phyloP scores from a whole-genome alignment of 192 early-diverging fungal genomes.

The Coemansia sp. region DNA sequence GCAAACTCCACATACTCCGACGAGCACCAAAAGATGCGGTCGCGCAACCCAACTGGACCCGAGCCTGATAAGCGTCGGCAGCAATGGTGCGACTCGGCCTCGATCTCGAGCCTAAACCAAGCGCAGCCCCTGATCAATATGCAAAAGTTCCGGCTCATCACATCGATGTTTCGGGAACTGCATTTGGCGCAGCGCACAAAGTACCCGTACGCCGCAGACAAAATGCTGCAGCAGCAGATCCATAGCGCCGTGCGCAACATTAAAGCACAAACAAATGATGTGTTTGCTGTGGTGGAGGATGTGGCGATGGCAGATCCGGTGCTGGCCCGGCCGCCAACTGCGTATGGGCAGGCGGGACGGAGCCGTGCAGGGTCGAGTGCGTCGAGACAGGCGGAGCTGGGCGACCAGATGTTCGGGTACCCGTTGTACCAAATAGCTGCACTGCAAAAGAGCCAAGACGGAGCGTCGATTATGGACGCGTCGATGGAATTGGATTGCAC shows the following conservation, averaged over 20 bases:
- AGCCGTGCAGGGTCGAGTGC: constrained; percentile 40
- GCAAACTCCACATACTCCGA: constrained; percentile 57
- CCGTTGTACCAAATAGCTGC: constrained; percentile 53
- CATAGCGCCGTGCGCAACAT: constrained; percentile 53
- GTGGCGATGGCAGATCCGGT: constrained; percentile 28
- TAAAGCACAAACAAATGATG: constrained; percentile 53
- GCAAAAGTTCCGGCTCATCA: constrained; percentile 57
- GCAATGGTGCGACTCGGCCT: constrained; percentile 36
- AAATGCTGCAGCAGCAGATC: constrained; percentile 55
- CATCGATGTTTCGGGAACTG: constrained; percentile 56
- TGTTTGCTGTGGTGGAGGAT: constrained; percentile 44
- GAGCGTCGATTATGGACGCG: constrained; percentile 27
- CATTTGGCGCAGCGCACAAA: constrained; percentile 53
- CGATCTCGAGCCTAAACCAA: constrained; percentile 44
- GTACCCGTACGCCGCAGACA: constrained; percentile 53
- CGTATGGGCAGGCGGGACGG: constrained; percentile 29
- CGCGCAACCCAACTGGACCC: constrained; percentile 37
- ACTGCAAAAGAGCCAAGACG: constrained; percentile 29
- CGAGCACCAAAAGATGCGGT: constrained; percentile 50
- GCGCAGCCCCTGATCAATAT: constrained; percentile 56
- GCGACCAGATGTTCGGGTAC: constrained; percentile 37
- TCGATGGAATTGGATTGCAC: constrained; percentile 53
- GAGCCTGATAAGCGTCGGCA: constrained; percentile 8
- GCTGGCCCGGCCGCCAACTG: constrained; percentile 22
- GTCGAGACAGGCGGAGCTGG: constrained; percentile 23